Conservation (phyloP, 2,329 filamentous ascomycete species). For the Fusarium transvaalense region DNA sequence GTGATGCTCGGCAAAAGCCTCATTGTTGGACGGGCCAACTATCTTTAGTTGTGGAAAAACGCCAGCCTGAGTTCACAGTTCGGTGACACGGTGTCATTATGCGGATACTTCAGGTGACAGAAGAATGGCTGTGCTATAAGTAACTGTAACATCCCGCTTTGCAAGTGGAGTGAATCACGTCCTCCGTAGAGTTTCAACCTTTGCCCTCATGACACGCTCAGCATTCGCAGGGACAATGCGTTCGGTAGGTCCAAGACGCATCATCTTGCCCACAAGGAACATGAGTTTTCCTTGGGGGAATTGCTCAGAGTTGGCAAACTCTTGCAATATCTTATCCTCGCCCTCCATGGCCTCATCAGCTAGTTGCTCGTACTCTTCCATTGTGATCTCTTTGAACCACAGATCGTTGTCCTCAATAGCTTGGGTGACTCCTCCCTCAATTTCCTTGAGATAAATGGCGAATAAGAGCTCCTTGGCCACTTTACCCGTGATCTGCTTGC, state of each 20-base stretch:
- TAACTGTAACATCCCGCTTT: conserved; percentile 16
- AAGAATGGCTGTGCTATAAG: conserved; percentile 27
- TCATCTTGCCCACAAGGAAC: conserved; percentile 71
- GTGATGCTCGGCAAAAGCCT: conserved; percentile 34
- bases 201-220: conserved; percentile 59
- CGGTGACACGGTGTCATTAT: conserved; percentile 39
- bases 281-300: conserved; percentile 71
- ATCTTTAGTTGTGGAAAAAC: conserved; percentile 29
- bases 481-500: conserved; percentile 65
- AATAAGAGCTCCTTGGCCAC: conserved; percentile 71
- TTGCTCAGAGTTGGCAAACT: conserved; percentile 59
- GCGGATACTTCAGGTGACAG: conserved; percentile 28
- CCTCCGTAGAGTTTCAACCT: conserved; percentile 44
- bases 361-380: conserved; percentile 62
- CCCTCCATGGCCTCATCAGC: conserved; percentile 59
- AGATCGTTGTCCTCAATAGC: conserved; percentile 62
- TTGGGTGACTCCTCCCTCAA: conserved; percentile 58
- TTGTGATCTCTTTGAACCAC: conserved; percentile 67
- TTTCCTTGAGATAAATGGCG: conserved; percentile 62
- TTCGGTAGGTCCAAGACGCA: conserved; percentile 65
- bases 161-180: conserved; percentile 22
- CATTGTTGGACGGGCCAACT: conserved; percentile 35
- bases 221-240: conserved; percentile 66
- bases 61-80: conserved; percentile 14
- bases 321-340: conserved; percentile 61